phyloP scores from a whole-genome alignment of 2,329 filamentous ascomycete genomes.

The Apiospora sp. region DNA sequence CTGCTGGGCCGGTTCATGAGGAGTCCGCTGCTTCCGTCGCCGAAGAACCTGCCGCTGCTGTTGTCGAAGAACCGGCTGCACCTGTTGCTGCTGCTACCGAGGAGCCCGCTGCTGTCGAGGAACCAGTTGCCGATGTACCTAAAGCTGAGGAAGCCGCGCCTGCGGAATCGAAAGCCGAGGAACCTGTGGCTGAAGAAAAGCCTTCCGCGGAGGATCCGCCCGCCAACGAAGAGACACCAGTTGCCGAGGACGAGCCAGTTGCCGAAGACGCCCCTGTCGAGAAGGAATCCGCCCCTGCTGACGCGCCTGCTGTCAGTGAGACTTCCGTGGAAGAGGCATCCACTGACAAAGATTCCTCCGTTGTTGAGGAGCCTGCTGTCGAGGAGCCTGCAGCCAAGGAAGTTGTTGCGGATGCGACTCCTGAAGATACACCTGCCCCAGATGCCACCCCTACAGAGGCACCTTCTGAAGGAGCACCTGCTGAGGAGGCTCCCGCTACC shows the following conservation, averaged over 20 bases:
- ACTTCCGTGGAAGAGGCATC: not conserved
- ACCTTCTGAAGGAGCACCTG: not conserved
- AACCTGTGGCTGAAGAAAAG: slow-evolving; percentile 27
- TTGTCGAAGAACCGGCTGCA: slow-evolving; percentile 6
- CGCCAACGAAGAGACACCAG: slow-evolving; percentile 19
- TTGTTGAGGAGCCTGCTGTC: not conserved
- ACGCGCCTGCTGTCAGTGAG: not conserved
- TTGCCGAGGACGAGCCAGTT: not conserved
- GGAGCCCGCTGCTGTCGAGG: slow-evolving; percentile 4
- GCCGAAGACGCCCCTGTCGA: not conserved
- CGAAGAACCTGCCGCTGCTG: not conserved
- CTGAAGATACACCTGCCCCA: not conserved
- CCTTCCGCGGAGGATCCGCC: slow-evolving; percentile 20
- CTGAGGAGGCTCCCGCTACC: slow-evolving; percentile 16
- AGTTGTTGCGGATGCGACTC: not conserved
- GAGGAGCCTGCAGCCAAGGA: not conserved
- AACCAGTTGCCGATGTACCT: not conserved
- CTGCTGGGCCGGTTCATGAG: slow-evolving; percentile 2
- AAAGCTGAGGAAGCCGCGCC: slow-evolving; percentile 22
- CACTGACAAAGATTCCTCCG: slow-evolving; percentile 25
- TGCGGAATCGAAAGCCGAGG: slow-evolving; percentile 11
- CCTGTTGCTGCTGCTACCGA: slow-evolving; percentile 2
- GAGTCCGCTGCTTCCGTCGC: not conserved
- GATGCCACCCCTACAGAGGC: slow-evolving; percentile 24
- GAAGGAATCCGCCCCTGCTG: not conserved